A percentile compares a stretch with the other conserved stretches of the same genome.
These are phyloP conservation scores for Chaetomiaceae sp. DNA, from an alignment of 2,329 filamentous ascomycete genomes.

Conservation along the genomic window DNA sequence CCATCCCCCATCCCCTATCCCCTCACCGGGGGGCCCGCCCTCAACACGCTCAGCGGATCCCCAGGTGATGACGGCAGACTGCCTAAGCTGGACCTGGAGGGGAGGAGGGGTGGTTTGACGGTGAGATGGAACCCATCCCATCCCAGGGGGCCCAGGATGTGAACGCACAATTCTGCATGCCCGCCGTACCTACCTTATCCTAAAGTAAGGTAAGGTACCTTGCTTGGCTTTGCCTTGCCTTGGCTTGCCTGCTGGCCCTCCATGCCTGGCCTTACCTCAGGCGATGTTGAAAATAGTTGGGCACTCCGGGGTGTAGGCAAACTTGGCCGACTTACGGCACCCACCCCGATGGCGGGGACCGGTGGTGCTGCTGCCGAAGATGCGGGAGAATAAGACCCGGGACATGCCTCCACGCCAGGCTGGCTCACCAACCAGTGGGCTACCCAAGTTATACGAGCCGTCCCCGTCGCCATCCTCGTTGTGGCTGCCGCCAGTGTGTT, in stretches of 20 bases:
- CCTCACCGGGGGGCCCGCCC: too few relatives aligned
- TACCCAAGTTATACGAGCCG: conserved; percentile 6
- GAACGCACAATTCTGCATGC: neutral
- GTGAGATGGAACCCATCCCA: conserved; percentile 1
- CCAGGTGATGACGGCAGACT: too few relatives aligned
- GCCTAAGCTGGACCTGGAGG: too few relatives aligned
- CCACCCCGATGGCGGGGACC: neutral
- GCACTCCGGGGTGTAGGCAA: neutral
- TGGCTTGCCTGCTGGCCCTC: too few relatives aligned
- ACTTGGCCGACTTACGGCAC: neutral
- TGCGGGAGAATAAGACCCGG: conserved; percentile 1
- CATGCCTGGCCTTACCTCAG: too few relatives aligned
- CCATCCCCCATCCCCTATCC: too few relatives aligned
- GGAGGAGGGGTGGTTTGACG: neutral
- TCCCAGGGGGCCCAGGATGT: conserved; percentile 15
- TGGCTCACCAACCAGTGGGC: conserved; percentile 4
- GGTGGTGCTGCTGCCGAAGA: neutral
- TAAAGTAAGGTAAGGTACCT: too few relatives aligned
- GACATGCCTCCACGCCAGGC: neutral
- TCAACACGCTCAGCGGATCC: too few relatives aligned
- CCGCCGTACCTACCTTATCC: too few relatives aligned
- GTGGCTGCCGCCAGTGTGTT: neutral
- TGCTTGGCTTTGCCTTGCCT: too few relatives aligned
- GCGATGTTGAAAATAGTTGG: conserved; percentile 1
- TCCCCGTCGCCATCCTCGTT: neutral